Evolutionary conservation across 176 grass and related monocot species (phyloP).

Genomic region (Secale cereale): DNA sequence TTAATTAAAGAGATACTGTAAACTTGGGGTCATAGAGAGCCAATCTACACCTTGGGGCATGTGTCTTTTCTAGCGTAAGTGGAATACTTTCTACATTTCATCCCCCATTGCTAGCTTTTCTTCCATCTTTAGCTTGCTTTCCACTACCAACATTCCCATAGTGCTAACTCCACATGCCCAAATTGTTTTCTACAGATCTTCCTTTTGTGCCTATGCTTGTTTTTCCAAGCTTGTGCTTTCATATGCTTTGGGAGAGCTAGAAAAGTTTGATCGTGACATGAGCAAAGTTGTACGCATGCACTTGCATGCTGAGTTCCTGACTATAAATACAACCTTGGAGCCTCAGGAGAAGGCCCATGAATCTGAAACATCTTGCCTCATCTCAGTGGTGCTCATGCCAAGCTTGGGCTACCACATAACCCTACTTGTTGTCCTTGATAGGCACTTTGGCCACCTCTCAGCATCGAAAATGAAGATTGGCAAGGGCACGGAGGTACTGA

Average conservation of each 20-base stretch:
- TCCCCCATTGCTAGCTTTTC: neutral
- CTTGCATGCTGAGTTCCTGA: too few species aligned
- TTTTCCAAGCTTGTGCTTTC: neutral
- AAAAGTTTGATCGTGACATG: slow-evolving; percentile 6
- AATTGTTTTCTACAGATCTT: slow-evolving; percentile 9
- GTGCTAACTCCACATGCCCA: slow-evolving; percentile 28
- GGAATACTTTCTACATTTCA: neutral
- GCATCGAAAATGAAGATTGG: too few species aligned
- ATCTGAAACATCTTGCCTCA: neutral
- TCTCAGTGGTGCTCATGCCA: slow-evolving; percentile 15
- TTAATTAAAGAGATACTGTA: neutral
- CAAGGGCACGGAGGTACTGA: too few species aligned
- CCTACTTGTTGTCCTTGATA: too few species aligned
- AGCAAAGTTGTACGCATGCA: neutral
- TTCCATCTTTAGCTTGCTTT: slow-evolving; percentile 18
- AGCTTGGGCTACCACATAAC: neutral
- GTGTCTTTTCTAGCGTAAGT: neutral
- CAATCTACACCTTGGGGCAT: neutral
- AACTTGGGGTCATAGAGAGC: neutral
- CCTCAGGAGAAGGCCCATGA: too few species aligned
- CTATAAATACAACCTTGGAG: too few species aligned
- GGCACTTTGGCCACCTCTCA: too few species aligned
- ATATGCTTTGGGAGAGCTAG: neutral
- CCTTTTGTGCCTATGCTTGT: slow-evolving; percentile 12
- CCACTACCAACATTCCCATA: neutral